Conservation (phyloP, 139 green algal genomes). For the Tetraselmis chui region DNA sequence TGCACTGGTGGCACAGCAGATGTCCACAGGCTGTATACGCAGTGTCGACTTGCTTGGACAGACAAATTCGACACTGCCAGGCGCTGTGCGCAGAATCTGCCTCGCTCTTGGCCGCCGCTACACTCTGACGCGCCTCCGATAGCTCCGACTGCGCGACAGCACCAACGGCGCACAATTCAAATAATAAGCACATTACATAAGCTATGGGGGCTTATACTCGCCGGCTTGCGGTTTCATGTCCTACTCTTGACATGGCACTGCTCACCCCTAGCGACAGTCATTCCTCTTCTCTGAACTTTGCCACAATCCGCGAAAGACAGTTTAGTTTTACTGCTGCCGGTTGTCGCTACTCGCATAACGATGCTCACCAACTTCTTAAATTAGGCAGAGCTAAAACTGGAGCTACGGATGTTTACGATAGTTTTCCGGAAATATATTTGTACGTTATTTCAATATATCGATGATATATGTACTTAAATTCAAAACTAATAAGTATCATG, state of each 20-base stretch:
- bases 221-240: too few species aligned
- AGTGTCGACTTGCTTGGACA: conserved; percentile 35
- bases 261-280: neutral
- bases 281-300: neutral
- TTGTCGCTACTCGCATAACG: too few species aligned
- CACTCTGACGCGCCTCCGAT: neutral
- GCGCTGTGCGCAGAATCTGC: conserved; percentile 16
- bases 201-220: neutral
- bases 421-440: neutral
- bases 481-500: neutral
- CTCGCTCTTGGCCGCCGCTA: conserved; percentile 6
- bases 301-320: neutral
- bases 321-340: neutral
- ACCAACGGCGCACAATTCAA: neutral
- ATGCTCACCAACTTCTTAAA: too few species aligned
- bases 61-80: conserved; percentile 59
- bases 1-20: conserved; percentile 37
- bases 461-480: neutral
- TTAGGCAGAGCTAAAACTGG: neutral
- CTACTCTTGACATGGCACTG: too few species aligned
- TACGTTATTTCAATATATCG: neutral
- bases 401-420: neutral
- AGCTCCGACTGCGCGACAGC: neutral
- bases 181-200: neutral
- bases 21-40: conserved; percentile 53